These are phyloP conservation scores for Colletotrichum higginsianum DNA, from an alignment of 2,329 filamentous ascomycete species.

Conservation along the genomic window DNA sequence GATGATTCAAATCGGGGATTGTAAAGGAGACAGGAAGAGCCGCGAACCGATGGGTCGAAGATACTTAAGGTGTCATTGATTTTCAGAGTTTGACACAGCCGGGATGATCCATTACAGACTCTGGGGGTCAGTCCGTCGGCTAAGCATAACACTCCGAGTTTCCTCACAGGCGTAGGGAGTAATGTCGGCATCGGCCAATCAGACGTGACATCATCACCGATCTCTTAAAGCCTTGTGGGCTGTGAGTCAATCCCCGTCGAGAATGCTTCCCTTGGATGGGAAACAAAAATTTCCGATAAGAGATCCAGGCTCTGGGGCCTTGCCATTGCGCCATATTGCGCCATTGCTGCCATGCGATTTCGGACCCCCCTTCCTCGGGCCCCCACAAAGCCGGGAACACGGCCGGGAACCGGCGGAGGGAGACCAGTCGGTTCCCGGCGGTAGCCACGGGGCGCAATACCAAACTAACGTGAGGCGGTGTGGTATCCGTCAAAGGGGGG, in stretches of 20 bases:
- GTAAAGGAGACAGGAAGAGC: slow-evolving; percentile 4
- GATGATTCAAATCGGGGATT: not conserved
- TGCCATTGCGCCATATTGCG: slow-evolving; percentile 39
- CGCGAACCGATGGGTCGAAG: not conserved
- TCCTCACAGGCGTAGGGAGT: not conserved
- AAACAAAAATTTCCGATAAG: slow-evolving; percentile 23
- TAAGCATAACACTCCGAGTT: slow-evolving; percentile 12
- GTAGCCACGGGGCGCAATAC: not conserved
- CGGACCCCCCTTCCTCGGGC: slow-evolving; percentile 16
- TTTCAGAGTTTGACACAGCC: slow-evolving; percentile 14
- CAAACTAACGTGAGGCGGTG: too few species aligned
- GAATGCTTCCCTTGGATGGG: slow-evolving; percentile 1
- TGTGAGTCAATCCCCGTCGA: not conserved
- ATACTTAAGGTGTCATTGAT: slow-evolving; percentile 31
- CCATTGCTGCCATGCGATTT: slow-evolving; percentile 33
- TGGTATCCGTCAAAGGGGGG: too few species aligned
- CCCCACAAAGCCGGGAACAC: slow-evolving; percentile 12
- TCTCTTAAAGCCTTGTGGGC: not conserved
- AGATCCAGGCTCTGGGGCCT: slow-evolving; percentile 28
- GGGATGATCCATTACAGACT: slow-evolving; percentile 26
- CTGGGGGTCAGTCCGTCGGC: not conserved
- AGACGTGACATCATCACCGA: slow-evolving; percentile 11
- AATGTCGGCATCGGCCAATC: slow-evolving; percentile 22
- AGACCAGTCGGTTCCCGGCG: slow-evolving; percentile 13
- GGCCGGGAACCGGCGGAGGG: slow-evolving; percentile 16